A percentile compares a stretch with the other conserved stretches of the same genome.
These are phyloP conservation scores for Pyrenula aspistea DNA, from an alignment of 495 filamentous ascomycete species.

Conservation along the genomic window DNA sequence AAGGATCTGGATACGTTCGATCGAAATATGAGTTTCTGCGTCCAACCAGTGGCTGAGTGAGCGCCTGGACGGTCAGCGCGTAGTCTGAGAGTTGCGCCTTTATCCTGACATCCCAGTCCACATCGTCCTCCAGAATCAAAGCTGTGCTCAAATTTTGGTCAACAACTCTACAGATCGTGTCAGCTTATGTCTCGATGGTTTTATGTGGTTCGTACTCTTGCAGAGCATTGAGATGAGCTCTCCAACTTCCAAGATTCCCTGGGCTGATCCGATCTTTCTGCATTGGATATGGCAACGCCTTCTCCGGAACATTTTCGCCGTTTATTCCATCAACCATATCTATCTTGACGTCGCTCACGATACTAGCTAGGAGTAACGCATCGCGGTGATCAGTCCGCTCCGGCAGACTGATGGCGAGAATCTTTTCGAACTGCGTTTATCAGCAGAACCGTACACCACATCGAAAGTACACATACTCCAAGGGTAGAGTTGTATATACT, in stretches of 20 bases:
- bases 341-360: slow-evolving; percentile 35
- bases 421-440: slow-evolving; percentile 37
- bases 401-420: slow-evolving; percentile 51
- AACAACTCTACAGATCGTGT: slow-evolving; percentile 20
- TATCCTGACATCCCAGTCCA: slow-evolving; percentile 43
- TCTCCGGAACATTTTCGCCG: slow-evolving; percentile 26
- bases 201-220: slow-evolving; percentile 8
- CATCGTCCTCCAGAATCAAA: slow-evolving; percentile 46
- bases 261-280: slow-evolving; percentile 14
- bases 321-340: slow-evolving; percentile 42
- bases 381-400: slow-evolving; percentile 51
- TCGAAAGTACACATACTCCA: background rate
- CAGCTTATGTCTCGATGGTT: background rate
- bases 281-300: slow-evolving; percentile 16
- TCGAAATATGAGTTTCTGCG: slow-evolving; percentile 6
- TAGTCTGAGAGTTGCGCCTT: slow-evolving; percentile 35
- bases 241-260: slow-evolving; percentile 19
- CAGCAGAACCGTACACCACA: background rate
- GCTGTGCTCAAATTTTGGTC: slow-evolving; percentile 31
- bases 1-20: slow-evolving; percentile 2
- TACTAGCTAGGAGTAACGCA: slow-evolving; percentile 40
- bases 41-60: slow-evolving; percentile 16
- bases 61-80: slow-evolving; percentile 24
- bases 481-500: background rate
- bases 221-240: slow-evolving; percentile 26